Evolutionary conservation across 306 rosid species (phyloP).

Genomic region (Cucurbita ficifolia): DNA sequence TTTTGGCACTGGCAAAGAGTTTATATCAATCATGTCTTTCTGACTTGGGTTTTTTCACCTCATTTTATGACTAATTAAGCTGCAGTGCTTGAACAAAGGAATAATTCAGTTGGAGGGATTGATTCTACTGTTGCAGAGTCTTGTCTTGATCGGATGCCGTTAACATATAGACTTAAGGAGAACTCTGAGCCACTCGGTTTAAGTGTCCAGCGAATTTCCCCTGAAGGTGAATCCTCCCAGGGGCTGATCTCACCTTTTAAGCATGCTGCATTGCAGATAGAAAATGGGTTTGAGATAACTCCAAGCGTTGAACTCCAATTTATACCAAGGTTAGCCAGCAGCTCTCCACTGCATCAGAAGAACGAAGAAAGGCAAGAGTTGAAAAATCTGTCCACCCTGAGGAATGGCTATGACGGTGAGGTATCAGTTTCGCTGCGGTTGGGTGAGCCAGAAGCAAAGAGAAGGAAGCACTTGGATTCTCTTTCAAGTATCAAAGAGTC

Average conservation of each 20-base stretch:
- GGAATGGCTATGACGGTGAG: slow-evolving; percentile 51
- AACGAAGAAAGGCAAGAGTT: slow-evolving; percentile 28
- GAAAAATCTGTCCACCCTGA: slow-evolving; percentile 35
- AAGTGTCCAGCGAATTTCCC: slow-evolving; percentile 32
- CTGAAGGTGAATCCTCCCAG: slow-evolving; percentile 32
- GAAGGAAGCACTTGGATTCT: slow-evolving; percentile 41
- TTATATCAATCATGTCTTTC: background rate
- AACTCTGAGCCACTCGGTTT: slow-evolving; percentile 37
- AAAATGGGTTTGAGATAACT: slow-evolving; percentile 32
- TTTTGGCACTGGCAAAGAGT: background rate
- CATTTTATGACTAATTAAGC: slow-evolving; percentile 28
- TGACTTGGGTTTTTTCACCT: background rate
- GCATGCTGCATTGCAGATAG: slow-evolving; percentile 29
- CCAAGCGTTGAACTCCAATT: slow-evolving; percentile 62
- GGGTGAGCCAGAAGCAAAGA: slow-evolving; percentile 70
- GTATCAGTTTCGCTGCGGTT: slow-evolving; percentile 51
- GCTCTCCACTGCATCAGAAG: slow-evolving; percentile 34
- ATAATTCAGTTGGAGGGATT: slow-evolving; percentile 43
- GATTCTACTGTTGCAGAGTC: slow-evolving; percentile 84
- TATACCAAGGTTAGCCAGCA: slow-evolving; percentile 36
- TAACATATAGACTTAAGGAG: slow-evolving; percentile 43
- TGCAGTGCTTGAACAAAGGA: slow-evolving; percentile 42
- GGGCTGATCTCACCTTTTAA: slow-evolving; percentile 26
- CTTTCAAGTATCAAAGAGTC: slow-evolving; percentile 25
- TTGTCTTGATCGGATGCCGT: slow-evolving; percentile 35